Conservation (phyloP, 1,284 basidiomycete species). For the Apiotrichum akiyoshidainum region DNA sequence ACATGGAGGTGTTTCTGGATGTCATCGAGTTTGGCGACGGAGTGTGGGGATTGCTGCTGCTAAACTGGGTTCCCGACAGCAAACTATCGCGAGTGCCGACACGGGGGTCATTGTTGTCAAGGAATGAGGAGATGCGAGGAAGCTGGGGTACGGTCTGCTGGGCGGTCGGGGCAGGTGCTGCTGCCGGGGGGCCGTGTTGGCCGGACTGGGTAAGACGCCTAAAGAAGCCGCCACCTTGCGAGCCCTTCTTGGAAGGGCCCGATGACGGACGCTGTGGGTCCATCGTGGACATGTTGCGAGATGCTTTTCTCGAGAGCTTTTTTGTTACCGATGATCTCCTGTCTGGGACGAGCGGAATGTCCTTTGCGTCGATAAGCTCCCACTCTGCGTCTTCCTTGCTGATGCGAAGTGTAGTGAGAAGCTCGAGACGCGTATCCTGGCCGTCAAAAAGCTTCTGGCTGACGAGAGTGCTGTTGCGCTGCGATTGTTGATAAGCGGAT, state of each 20-base stretch:
- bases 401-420: conserved; percentile 11
- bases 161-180: background rate
- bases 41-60: background rate
- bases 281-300: conserved; percentile 11
- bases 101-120: background rate
- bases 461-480: background rate
- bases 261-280: conserved; percentile 2
- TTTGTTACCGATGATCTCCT: background rate
- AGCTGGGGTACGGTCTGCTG: conserved; percentile 12
- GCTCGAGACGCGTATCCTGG: conserved; percentile 14
- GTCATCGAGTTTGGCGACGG: background rate
- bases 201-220: conserved; percentile 11
- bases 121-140: conserved; percentile 10
- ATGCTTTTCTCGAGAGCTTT: background rate
- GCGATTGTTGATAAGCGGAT: background rate
- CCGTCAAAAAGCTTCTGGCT: conserved; percentile 13
- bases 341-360: background rate
- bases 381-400: conserved; percentile 19
- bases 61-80: conserved; percentile 7
- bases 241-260: conserved; percentile 12
- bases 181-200: background rate
- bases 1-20: background rate
- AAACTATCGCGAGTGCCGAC: background rate
- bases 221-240: conserved; percentile 10
- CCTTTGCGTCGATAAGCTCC: conserved; percentile 13